These are phyloP conservation scores for Metschnikowia gruessii DNA, from an alignment of 805 yeast species.

Conservation along the genomic window DNA sequence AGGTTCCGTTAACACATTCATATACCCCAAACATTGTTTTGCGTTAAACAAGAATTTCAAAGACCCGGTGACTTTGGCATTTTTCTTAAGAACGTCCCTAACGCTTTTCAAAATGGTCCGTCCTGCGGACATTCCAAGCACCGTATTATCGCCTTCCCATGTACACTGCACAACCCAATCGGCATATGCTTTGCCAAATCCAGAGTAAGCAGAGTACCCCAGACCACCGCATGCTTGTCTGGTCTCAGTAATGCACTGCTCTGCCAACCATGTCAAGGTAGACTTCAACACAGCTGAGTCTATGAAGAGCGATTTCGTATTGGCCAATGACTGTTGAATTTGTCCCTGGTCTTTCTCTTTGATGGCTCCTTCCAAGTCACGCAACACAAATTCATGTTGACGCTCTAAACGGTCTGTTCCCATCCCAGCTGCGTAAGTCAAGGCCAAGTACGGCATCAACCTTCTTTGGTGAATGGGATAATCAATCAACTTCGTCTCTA, in stretches of 20 bases:
- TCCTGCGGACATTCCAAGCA: conserved; percentile 42
- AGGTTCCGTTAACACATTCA: conserved; percentile 6
- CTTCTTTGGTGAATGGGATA: conserved; percentile 47
- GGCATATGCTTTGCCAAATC: conserved; percentile 43
- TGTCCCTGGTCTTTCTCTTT: conserved; percentile 29
- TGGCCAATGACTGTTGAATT: conserved; percentile 33
- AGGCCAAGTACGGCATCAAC: conserved; percentile 43
- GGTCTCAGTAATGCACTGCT: conserved; percentile 39
- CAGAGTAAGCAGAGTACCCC: conserved; percentile 45
- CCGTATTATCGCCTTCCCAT: conserved; percentile 50
- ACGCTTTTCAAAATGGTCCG: conserved; percentile 37
- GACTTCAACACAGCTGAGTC: conserved; percentile 46
- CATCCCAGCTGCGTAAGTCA: conserved; percentile 35
- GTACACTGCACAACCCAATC: conserved; percentile 50
- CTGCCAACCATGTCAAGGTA: conserved; percentile 44
- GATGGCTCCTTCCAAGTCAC: conserved; percentile 38
- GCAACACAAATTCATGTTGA: conserved; percentile 30
- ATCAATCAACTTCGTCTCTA: conserved; percentile 43
- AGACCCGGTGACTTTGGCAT: conserved; percentile 13
- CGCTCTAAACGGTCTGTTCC: conserved; percentile 40
- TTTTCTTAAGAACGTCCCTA: conserved; percentile 24
- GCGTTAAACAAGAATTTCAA: conserved; percentile 19
- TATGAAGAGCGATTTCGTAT: conserved; percentile 42
- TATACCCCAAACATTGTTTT: conserved; percentile 5
- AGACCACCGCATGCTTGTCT: conserved; percentile 50